These are phyloP conservation scores for Malus sieversii DNA, from an alignment of 306 rosid species.

Conservation along the genomic window DNA sequence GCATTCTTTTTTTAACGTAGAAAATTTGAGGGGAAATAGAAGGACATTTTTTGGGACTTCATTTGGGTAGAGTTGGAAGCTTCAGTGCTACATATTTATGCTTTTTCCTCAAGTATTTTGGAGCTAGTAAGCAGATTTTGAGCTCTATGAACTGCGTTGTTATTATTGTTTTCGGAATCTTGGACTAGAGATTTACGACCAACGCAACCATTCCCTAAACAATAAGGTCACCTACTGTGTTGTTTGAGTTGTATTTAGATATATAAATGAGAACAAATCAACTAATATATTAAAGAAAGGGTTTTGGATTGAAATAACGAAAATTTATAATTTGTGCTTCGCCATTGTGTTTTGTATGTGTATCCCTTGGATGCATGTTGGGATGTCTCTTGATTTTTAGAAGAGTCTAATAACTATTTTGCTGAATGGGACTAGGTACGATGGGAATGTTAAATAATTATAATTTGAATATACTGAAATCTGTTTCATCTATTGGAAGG, in stretches of 20 bases:
- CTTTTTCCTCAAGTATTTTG: neutral
- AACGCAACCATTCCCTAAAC: neutral
- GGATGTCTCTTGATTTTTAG: neutral
- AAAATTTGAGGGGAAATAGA: neutral
- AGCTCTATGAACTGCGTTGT: neutral
- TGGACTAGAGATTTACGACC: neutral
- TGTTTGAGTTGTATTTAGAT: neutral
- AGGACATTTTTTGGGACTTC: neutral
- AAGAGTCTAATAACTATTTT: neutral
- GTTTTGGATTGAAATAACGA: conserved; percentile 63
- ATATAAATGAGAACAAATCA: neutral
- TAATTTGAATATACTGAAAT: neutral
- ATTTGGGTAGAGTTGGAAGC: neutral
- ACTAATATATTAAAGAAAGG: neutral
- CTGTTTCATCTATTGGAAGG: neutral
- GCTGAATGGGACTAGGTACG: neutral
- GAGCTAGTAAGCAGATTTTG: neutral
- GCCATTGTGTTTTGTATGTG: neutral
- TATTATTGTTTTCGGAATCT: neutral
- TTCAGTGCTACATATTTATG: neutral
- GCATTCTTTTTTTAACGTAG: neutral
- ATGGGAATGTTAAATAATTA: neutral
- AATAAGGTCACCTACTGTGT: neutral
- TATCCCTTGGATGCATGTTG: neutral
- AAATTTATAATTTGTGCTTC: conserved; percentile 31